phyloP scores from a whole-genome alignment of 176 grass and related monocot genomes.

The Sorghum bicolor region Sorghum_bicolor_NCBIv3 NC_012879.2:2957001-2957500 shows the following conservation, averaged over 20 bases:
- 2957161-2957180: neutral
- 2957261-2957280: too few species aligned
- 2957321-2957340: too few species aligned
- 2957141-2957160: neutral
- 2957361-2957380: too few species aligned
- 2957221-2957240: neutral
- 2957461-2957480: too few species aligned
- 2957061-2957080: neutral
- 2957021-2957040: neutral
- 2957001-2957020: neutral
- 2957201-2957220: neutral
- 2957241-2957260: neutral
- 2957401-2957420: too few species aligned
- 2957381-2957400: too few species aligned
- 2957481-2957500: too few species aligned
- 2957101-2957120: neutral
- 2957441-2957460: too few species aligned
- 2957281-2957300: too few species aligned
- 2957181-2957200: neutral
- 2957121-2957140: neutral
- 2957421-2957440: too few species aligned
- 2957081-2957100: neutral
- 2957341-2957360: too few species aligned
- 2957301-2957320: neutral
- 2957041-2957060: neutral